These are phyloP conservation scores for Coemansia sp. DNA, from an alignment of 192 early-diverging fungal species.

Conservation along the genomic window DNA sequence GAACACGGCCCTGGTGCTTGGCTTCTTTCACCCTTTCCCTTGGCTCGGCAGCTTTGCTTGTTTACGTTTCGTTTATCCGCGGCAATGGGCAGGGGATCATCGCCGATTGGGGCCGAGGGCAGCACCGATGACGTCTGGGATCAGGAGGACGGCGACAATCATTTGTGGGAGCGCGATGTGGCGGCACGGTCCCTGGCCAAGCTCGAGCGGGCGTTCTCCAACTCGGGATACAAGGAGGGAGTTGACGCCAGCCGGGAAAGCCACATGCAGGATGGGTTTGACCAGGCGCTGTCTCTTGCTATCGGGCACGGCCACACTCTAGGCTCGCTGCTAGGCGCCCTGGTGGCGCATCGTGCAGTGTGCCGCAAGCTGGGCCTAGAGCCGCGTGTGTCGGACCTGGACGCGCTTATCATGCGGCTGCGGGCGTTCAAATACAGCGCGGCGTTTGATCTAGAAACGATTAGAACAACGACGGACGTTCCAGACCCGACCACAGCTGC, in stretches of 20 bases:
- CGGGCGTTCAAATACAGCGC: constrained; percentile 19
- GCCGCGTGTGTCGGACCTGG: constrained; percentile 8
- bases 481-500: neutral
- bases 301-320: constrained; percentile 10
- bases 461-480: neutral
- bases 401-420: constrained; percentile 18
- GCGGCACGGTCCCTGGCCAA: constrained; percentile 12
- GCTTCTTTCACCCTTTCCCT: too few species aligned
- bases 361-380: constrained; percentile 6
- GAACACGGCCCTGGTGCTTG: too few species aligned
- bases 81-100: too few species aligned
- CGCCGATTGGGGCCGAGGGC: too few species aligned
- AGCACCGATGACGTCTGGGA: constrained; percentile 28
- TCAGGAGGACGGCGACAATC: constrained; percentile 3
- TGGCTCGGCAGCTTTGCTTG: too few species aligned
- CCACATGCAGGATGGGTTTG: constrained; percentile 30
- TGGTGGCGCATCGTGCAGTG: constrained; percentile 21
- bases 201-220: constrained; percentile 17
- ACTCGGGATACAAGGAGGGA: constrained; percentile 30
- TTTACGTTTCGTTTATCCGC: too few species aligned
- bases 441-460: neutral
- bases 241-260: constrained; percentile 29
- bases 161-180: constrained; percentile 22
- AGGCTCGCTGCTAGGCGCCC: constrained; percentile 20
- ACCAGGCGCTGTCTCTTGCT: constrained; percentile 13